phyloP scores from a whole-genome alignment of 306 rosid species.

The Gastrolobium bilobum region DNA sequence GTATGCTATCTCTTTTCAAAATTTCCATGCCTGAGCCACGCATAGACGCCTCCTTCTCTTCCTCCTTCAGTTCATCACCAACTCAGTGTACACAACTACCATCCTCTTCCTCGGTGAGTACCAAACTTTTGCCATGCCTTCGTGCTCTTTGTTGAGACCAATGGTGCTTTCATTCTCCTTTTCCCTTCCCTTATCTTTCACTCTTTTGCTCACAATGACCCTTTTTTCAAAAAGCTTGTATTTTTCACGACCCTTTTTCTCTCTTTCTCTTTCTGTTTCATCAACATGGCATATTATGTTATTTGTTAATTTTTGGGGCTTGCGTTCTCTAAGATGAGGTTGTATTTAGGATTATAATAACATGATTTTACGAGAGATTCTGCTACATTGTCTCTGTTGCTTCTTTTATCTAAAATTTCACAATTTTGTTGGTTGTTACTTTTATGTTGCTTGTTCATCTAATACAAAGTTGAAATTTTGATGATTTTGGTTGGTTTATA shows the following conservation, averaged over 20 bases:
- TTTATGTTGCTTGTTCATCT: neutral
- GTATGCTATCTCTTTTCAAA: no score
- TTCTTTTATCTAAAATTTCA: neutral
- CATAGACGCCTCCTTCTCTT: neutral
- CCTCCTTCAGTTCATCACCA: neutral
- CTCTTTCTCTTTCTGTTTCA: neutral
- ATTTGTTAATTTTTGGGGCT: neutral
- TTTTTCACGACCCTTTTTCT: conserved; percentile 8
- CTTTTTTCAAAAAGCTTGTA: neutral
- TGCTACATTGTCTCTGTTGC: neutral
- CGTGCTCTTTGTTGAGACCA: neutral
- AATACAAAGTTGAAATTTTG: neutral
- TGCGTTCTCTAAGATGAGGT: neutral
- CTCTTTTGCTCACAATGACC: neutral
- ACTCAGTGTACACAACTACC: neutral
- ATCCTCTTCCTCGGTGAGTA: neutral
- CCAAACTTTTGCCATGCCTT: no score
- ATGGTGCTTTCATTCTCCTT: neutral
- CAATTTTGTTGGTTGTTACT: neutral
- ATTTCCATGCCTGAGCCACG: no score
- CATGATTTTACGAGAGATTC: neutral
- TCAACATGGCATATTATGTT: neutral
- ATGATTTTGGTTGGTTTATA: neutral
- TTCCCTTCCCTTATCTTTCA: neutral
- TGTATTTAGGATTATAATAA: neutral